phyloP scores from a whole-genome alignment of 2,329 filamentous ascomycete species.

The Dactylonectria estremocensis region DNA sequence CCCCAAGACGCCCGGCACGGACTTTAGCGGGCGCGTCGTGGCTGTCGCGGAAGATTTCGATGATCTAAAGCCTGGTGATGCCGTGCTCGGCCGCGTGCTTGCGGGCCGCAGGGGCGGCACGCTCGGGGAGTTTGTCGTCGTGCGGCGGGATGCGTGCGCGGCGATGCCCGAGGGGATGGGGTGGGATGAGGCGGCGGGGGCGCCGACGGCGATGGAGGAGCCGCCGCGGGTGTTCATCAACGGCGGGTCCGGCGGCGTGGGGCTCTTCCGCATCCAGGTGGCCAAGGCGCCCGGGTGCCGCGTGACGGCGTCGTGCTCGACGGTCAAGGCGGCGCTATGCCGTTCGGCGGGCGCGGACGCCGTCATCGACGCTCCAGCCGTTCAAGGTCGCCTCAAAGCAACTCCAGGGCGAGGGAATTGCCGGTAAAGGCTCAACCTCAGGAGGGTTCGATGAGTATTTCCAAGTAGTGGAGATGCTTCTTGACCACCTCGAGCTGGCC shows the following conservation, averaged over 20 bases:
- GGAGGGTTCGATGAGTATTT: too few relatives aligned
- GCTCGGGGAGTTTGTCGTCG: constrained; percentile 60
- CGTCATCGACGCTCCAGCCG: constrained; percentile 74
- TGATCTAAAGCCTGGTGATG: constrained; percentile 57
- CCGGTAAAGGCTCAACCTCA: too few relatives aligned
- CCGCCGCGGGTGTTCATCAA: constrained; percentile 77
- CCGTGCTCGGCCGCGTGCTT: constrained; percentile 59
- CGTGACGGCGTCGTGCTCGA: constrained; percentile 74
- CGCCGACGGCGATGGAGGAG: constrained; percentile 63
- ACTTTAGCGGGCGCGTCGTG: constrained; percentile 67
- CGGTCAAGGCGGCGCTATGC: constrained; percentile 70
- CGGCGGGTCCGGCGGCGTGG: constrained; percentile 75
- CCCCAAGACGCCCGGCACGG: constrained; percentile 64
- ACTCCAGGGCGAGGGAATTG: too few relatives aligned
- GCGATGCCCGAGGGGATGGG: constrained; percentile 58
- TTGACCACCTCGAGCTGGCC: too few relatives aligned
- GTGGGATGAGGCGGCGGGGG: constrained; percentile 59
- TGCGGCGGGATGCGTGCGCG: constrained; percentile 52
- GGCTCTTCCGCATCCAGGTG: constrained; percentile 74
- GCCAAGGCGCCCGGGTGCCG: constrained; percentile 74
- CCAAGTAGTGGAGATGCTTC: too few relatives aligned
- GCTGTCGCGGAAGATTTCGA: constrained; percentile 46
- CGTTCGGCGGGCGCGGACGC: constrained; percentile 74
- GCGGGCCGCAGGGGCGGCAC: constrained; percentile 55
- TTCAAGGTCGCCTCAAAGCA: too few relatives aligned